Evolutionary conservation across 495 filamentous ascomycete species (phyloP), one percentile per base, ranked within the genome.

Genomic region (Sabuloglossum arenarium): DNA sequence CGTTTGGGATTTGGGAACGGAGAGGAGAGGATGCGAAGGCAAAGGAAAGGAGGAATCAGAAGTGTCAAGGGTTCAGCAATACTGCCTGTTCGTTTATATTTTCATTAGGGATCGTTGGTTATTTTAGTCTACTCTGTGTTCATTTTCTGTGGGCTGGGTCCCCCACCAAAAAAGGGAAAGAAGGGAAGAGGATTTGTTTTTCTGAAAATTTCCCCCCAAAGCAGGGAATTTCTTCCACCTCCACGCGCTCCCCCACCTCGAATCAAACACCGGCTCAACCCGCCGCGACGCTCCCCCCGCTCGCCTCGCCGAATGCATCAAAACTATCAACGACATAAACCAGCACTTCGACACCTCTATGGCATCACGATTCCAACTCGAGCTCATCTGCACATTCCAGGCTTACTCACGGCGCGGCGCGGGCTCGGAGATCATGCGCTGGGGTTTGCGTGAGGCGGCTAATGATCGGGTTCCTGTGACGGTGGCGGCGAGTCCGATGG

Each of bases 401-500:
- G 47, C 51, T 2, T 49, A 31, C 31, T 24, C 3, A n/a, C 53
- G 53, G 5, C 53, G 25, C 32, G 55, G 34, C 9, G 47, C 27
- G 8, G 42, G 55, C 6, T 28, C 55, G 5, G 24, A 4, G 6
- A 24, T 46, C 32, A n/a, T 55, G 23, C 25, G 19, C 6, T 55
- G 53, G 53, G 53, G 53, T 3, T n/a, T 61, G 12, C 19, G 46
- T 10, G 23, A 19, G 12, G 60, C 60, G 10, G 29, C 19, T 53
- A 32, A 29, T 0, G 60, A 61, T 6, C 53, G 58, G 1, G 32
- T 60, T 11, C 16, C 54, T 9, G 51, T 57, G 4, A 29, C 30
- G 4, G 29, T 61, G 42, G 60, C 56, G 25, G 60, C 58, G 1
- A 60, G 58, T 30, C 42, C 45, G 0, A 16, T 56, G 42, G 60